Conservation (phyloP, 345 rosid genomes). For the Odontarrhena argentea region DNA sequence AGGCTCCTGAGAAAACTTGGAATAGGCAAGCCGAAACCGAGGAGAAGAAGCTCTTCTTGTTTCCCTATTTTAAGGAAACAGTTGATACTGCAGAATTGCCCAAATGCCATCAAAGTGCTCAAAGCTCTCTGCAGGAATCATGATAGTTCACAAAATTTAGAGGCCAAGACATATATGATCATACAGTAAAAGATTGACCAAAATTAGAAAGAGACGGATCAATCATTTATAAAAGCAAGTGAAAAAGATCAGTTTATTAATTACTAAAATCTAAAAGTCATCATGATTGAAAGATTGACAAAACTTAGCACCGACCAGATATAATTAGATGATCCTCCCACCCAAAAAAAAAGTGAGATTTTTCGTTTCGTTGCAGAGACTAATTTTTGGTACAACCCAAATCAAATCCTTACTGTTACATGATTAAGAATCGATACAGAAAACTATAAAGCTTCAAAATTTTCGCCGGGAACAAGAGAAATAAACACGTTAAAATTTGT, state of each 20-base stretch:
- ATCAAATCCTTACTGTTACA: not conserved
- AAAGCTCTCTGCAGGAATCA: slow-evolving; percentile 60
- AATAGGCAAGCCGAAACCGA: slow-evolving; percentile 67
- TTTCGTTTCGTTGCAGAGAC: not conserved
- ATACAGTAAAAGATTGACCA: not conserved
- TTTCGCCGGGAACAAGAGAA: not conserved
- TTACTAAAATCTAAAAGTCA: slow-evolving; percentile 9
- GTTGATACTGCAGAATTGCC: slow-evolving; percentile 49
- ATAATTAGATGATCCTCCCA: slow-evolving; percentile 8
- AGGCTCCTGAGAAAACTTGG: not conserved
- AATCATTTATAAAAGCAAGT: not conserved
- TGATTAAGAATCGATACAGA: not conserved
- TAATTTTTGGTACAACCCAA: not conserved
- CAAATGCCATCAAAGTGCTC: slow-evolving; percentile 73
- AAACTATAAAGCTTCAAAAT: not conserved
- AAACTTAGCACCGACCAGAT: slow-evolving; percentile 21
- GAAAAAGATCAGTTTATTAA: slow-evolving; percentile 11
- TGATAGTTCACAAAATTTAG: not conserved
- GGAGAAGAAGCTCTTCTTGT: slow-evolving; percentile 66
- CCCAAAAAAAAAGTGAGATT: not conserved
- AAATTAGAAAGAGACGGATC: not conserved
- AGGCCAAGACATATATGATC: not conserved
- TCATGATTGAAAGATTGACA: not conserved
- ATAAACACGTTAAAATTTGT: not conserved
- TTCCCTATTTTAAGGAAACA: slow-evolving; percentile 94